These are phyloP conservation scores for Magnusiomyces tetraspermus DNA, from an alignment of 1,139 yeast species.

Conservation along the genomic window DNA sequence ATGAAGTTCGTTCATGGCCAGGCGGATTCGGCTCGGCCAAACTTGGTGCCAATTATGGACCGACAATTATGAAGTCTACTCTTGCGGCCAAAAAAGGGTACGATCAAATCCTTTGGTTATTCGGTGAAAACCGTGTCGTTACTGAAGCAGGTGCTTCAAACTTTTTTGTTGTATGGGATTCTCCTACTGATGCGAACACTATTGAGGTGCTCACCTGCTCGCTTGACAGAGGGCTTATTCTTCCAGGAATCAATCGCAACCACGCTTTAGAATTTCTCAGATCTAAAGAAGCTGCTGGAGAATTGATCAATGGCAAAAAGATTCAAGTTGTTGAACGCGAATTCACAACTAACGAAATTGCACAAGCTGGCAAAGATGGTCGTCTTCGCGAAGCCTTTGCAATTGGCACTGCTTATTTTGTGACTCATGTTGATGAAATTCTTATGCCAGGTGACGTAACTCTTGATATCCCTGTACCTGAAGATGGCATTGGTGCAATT, in stretches of 20 bases:
- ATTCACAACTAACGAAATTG: constrained; percentile 35
- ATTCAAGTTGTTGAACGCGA: constrained; percentile 33
- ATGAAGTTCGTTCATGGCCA: constrained; percentile 92
- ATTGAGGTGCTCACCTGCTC: constrained; percentile 38
- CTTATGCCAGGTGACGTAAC: constrained; percentile 32
- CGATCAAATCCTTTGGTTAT: constrained; percentile 39
- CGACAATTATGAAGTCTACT: constrained; percentile 35
- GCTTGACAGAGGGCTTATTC: constrained; percentile 31
- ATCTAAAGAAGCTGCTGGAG: constrained; percentile 21
- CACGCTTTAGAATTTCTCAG: constrained; percentile 35
- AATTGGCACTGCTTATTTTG: constrained; percentile 39
- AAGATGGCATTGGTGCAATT: constrained; percentile 12
- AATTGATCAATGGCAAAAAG: constrained; percentile 5
- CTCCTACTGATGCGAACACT: constrained; percentile 32
- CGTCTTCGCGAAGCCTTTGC: constrained; percentile 39
- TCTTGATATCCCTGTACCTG: constrained; percentile 30
- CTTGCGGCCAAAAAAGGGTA: constrained; percentile 35
- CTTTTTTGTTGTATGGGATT: constrained; percentile 34
- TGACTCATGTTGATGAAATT: constrained; percentile 34
- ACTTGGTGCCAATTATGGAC: constrained; percentile 85
- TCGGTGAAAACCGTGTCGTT: constrained; percentile 36
- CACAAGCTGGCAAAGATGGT: constrained; percentile 32
- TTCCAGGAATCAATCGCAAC: constrained; percentile 40
- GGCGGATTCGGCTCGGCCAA: constrained; percentile 95
- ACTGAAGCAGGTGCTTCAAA: constrained; percentile 43